A percentile compares a stretch with the other conserved stretches of the same genome.
Evolutionary conservation across 2,329 filamentous ascomycete genomes (phyloP).

Genomic region (Trematosphaeria pertusa): DNA sequence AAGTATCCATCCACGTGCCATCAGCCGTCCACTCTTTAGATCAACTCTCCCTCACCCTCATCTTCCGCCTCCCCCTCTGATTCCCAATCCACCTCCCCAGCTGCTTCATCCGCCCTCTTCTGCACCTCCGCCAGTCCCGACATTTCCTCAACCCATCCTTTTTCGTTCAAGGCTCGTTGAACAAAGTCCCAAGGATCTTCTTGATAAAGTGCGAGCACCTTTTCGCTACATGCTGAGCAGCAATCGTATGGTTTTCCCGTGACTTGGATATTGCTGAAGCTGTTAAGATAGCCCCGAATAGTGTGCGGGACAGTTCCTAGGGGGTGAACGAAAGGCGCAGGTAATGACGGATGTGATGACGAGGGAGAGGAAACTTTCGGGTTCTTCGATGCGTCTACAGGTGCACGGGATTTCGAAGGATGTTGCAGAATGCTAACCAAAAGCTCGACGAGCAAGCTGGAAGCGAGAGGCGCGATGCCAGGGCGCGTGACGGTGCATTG

Average conservation of each 20-base stretch:
- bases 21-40: too few species aligned
- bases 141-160: conserved; percentile 79
- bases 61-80: conserved; percentile 54
- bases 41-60: conserved; percentile 63
- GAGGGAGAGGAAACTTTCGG: conserved; percentile 12
- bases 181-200: conserved; percentile 78
- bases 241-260: conserved; percentile 78
- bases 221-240: conserved; percentile 80
- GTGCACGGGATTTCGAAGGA: conserved; percentile 50
- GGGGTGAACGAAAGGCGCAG: conserved; percentile 62
- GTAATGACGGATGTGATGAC: conserved; percentile 37
- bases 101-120: conserved; percentile 55
- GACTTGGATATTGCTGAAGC: conserved; percentile 76
- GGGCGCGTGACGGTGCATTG: conserved; percentile 97
- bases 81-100: conserved; percentile 66
- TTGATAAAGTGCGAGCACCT: conserved; percentile 72
- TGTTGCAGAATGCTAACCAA: conserved; percentile 86
- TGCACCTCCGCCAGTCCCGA: conserved; percentile 75
- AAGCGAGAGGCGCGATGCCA: conserved; percentile 90
- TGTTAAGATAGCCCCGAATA: conserved; percentile 77
- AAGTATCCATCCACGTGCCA: too few species aligned
- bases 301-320: conserved; percentile 78
- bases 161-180: conserved; percentile 74
- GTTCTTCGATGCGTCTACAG: conserved; percentile 23
- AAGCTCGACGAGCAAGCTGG: conserved; percentile 87